Base-by-base conservation (phyloP, 495 filamentous ascomycete species). In the Patellaria atrata region DNA sequence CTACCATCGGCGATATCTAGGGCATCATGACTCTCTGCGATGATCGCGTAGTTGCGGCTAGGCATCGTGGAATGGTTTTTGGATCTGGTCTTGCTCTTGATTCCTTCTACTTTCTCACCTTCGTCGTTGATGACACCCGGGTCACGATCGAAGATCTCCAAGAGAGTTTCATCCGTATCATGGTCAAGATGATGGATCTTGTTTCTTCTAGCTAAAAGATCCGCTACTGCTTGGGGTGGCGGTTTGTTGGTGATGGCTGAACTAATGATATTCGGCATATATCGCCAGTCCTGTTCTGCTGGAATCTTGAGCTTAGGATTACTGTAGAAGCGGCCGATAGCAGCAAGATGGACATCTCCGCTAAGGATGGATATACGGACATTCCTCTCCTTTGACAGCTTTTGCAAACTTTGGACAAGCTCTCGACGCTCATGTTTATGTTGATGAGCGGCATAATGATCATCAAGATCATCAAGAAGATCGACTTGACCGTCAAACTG, bases 211-310 rank as follows among this genome's bases (percentile, higher is more conserved):
- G 83, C 79, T 11, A 96, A 63, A 6, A 96, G 64, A 47, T 92
- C 86, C 22, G 85, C 83, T n/a, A 96, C 80, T 1, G 84, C 77
- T 44, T 67, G 65, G 12, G 87, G 84, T 1, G 87, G 87, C 5
- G 87, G 87, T 59, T 92, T 89, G 62, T 94, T 94, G 43, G 85
- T 86, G 53, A 96, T 91, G 28, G 79, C 79, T 19, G 67, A 73
- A 38, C 71, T 77, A 50, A 85, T 65, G 38, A 85, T 61, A 48
- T 84, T 83, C 38, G 70, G 67, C 59, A 82, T 83, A 56, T 75
- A 85, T 9, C 79, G 62, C 42, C 69, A 73, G 53, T 84, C 79
- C 12, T 67, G 57, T 36, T 70, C 64, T 21, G 65, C 61, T 1
- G 71, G 61, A 26, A 83, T 57, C n/a, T 61, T 57, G 1, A 79